phyloP scores from a whole-genome alignment of 1,284 basidiomycete genomes.

The Fomitopsis betulina region DNA sequence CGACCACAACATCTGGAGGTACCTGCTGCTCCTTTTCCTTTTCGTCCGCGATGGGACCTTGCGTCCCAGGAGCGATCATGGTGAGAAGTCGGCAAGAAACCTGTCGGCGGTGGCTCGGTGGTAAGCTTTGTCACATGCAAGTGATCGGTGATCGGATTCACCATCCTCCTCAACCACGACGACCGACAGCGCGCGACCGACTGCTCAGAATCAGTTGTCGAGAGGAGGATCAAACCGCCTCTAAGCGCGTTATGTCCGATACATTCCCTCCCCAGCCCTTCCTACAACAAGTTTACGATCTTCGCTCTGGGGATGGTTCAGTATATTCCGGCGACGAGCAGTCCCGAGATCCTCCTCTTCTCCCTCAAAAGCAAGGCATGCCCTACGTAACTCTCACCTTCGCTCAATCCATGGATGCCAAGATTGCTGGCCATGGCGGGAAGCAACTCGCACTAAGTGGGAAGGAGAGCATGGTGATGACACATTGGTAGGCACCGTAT shows the following conservation, averaged over 20 bases:
- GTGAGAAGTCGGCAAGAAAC: too few species aligned
- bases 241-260: background rate
- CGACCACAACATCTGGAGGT: conserved; percentile 18
- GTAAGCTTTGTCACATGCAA: conserved; percentile 1
- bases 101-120: too few species aligned
- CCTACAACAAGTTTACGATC: conserved; percentile 9
- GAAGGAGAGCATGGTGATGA: conserved; percentile 89
- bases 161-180: background rate
- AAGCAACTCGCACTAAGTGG: conserved; percentile 83
- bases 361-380: conserved; percentile 20
- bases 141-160: background rate
- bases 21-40: conserved; percentile 18
- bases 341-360: conserved; percentile 10
- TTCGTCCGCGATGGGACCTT: conserved; percentile 2
- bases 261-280: background rate
- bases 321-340: conserved; percentile 14
- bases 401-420: conserved; percentile 92
- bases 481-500: conserved; percentile 68
- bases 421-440: conserved; percentile 79
- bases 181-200: too few species aligned
- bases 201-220: too few species aligned
- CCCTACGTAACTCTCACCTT: conserved; percentile 85
- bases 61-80: background rate
- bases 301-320: conserved; percentile 9
- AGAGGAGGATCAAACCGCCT: too few species aligned